phyloP scores from a whole-genome alignment of 2,329 filamentous ascomycete species.

The Alternaria dauci region DNA sequence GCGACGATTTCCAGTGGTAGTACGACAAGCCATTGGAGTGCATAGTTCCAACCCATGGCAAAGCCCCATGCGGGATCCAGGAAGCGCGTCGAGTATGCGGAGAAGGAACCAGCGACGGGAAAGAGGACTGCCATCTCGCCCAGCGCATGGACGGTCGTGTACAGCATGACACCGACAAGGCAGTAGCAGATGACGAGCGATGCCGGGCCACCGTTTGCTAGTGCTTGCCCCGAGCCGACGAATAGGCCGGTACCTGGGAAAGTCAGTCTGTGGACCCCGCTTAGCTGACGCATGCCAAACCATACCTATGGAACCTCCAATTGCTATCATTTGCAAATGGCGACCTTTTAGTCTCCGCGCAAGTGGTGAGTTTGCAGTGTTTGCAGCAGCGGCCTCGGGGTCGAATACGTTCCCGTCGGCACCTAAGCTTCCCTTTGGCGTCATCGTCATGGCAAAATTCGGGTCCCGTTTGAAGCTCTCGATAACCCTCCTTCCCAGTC shows the following conservation, averaged over 20 bases:
- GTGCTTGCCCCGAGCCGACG: conserved; percentile 70
- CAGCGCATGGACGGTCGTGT: conserved; percentile 88
- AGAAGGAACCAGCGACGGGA: conserved; percentile 90
- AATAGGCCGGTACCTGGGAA: conserved; percentile 70
- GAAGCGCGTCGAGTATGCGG: conserved; percentile 89
- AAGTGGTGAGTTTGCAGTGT: conserved; percentile 77
- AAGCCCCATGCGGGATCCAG: conserved; percentile 94
- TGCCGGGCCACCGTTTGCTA: conserved; percentile 51
- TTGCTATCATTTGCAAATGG: conserved; percentile 97
- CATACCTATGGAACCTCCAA: conserved; percentile 80
- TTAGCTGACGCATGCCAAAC: conserved; percentile 10
- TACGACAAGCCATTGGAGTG: conserved; percentile 85
- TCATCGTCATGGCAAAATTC: conserved; percentile 56
- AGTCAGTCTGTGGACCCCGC: conserved; percentile 24
- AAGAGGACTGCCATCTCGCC: conserved; percentile 92
- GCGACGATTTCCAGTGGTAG: conserved; percentile 87
- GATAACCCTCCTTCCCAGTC: conserved; percentile 53
- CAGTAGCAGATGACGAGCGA: conserved; percentile 49
- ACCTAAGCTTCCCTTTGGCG: conserved; percentile 57
- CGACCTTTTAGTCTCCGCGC: conserved; percentile 63
- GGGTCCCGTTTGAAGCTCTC: conserved; percentile 53
- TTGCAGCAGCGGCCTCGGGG: conserved; percentile 67
- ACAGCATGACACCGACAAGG: conserved; percentile 86
- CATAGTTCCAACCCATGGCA: conserved; percentile 95
- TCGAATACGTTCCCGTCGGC: conserved; percentile 67